Base-by-base conservation (phyloP, 306 rosid species). In the Astragalus glycyphyllos region DNA sequence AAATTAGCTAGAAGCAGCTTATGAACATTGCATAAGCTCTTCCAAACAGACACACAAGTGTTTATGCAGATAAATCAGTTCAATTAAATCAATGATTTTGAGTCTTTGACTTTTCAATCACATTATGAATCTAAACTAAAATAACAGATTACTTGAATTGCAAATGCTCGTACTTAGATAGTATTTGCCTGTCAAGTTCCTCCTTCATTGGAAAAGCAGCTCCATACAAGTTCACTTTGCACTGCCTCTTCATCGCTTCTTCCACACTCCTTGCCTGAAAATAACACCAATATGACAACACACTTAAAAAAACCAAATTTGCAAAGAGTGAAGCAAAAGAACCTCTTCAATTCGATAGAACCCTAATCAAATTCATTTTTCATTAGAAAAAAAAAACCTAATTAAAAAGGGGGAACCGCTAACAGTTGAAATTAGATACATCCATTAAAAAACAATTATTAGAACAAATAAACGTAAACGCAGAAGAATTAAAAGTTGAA, bases 141-240 rank as follows among this genome's bases (percentile, higher is more conserved):
- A 46, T 17, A 66, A 15, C 1, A 17, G 9, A 38, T 5, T 0
- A 66, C 14, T 15, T 16, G 55, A 56, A 45, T 63, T 44, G 44
- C 56, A 54, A 38, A 44, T 31, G 23, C 7, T 6, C 72, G 0
- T 88, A 90, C 97, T 97, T 69, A 34, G 97, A 93, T 58, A 93
- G 86, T 7, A 90, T 90, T 81, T 93, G 96, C 79, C 73, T 87
- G 47, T 93, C 98, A 62, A 93, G 86, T 48, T 93, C 89, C 92
- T 83, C 86, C 82, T 77, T 93, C 77, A 93, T 56, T 4, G 94
- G 94, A 74, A 90, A 88, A 47, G 98, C 96, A 82, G 86, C 75
- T 62, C 98, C 98, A 59, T 93, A 90, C 63, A 88, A 81, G 50
- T 90, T 84, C 5, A 81, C 72, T 71, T 88, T 75, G 69, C 91